Percentiles rank a stretch among this genome's conserved stretches.
Evolutionary conservation across 2,329 filamentous ascomycete species (phyloP).

Genomic region (Claviceps humidiphila): DNA sequence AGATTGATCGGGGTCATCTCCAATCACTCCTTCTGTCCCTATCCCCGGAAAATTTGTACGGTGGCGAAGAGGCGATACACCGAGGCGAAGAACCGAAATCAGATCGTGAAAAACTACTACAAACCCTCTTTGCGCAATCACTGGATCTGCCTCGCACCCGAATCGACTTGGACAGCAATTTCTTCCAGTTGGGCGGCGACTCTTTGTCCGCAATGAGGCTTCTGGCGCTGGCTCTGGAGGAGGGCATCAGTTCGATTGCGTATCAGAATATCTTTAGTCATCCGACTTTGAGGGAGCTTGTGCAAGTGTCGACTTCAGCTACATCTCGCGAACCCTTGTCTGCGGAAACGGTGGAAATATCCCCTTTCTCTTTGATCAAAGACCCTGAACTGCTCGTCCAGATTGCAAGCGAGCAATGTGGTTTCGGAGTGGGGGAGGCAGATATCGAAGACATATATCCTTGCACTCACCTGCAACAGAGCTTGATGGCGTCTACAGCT

Average conservation of each 20-base stretch:
- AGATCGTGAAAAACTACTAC: not conserved
- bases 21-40: not conserved
- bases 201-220: constrained; percentile 32
- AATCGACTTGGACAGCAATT: constrained; percentile 20
- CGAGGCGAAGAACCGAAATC: not conserved
- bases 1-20: not conserved
- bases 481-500: not conserved
- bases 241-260: not conserved
- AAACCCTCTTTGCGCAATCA: not conserved
- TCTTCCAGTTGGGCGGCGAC: constrained; percentile 30
- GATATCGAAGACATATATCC: not conserved
- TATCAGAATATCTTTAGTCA: constrained; percentile 2
- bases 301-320: not conserved
- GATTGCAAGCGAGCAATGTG: not conserved
- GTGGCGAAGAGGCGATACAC: not conserved
- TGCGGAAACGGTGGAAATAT: not conserved
- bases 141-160: constrained; percentile 15
- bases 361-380: not conserved
- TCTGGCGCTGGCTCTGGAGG: constrained; percentile 11
- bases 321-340: not conserved
- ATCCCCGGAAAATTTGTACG: not conserved
- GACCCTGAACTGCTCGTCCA: not conserved
- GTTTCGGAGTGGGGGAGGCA: not conserved
- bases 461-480: not conserved
- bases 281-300: constrained; percentile 1